phyloP scores from a whole-genome alignment of 2,329 filamentous ascomycete genomes.

The Penicillium freii region DNA sequence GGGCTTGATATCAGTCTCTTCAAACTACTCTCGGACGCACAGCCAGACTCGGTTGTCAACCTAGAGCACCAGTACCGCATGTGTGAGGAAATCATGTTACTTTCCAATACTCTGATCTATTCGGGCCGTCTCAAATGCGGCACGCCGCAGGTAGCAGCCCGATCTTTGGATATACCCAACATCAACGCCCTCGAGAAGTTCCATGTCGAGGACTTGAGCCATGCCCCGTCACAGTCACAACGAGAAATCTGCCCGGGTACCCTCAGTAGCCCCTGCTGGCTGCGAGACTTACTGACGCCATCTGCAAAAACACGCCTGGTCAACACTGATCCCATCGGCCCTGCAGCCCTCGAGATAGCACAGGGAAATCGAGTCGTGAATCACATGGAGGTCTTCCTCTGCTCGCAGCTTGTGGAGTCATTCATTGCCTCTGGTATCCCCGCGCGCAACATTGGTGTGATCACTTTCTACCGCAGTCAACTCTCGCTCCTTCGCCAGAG shows the following conservation, averaged over 20 bases:
- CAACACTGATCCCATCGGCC: slow-evolving; percentile 76
- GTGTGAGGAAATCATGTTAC: slow-evolving; percentile 93
- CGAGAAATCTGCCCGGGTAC: slow-evolving; percentile 57
- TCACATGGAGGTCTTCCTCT: slow-evolving; percentile 72
- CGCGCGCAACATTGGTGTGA: slow-evolving; percentile 78
- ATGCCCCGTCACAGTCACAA: slow-evolving; percentile 20
- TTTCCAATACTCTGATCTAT: slow-evolving; percentile 93
- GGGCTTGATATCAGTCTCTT: slow-evolving; percentile 92
- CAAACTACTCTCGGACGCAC: slow-evolving; percentile 84
- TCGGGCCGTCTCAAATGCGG: slow-evolving; percentile 87
- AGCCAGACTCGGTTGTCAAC: slow-evolving; percentile 83
- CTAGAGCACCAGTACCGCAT: slow-evolving; percentile 97
- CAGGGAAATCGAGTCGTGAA: slow-evolving; percentile 88
- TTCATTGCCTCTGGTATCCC: slow-evolving; percentile 74
- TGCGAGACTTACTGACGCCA: slow-evolving; percentile 68
- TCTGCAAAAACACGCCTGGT: slow-evolving; percentile 76
- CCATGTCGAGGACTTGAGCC: slow-evolving; percentile 46
- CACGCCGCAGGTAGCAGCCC: slow-evolving; percentile 68
- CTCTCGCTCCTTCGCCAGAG: slow-evolving; percentile 75
- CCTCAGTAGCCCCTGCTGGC: slow-evolving; percentile 63
- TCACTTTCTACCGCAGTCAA: slow-evolving; percentile 95
- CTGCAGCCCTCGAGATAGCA: slow-evolving; percentile 59
- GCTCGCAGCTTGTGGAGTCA: slow-evolving; percentile 75
- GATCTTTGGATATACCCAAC: slow-evolving; percentile 66
- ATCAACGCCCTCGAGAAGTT: slow-evolving; percentile 59